Base-by-base conservation (phyloP, 2,329 filamentous ascomycete species). In the Alternaria dauci region DNA sequence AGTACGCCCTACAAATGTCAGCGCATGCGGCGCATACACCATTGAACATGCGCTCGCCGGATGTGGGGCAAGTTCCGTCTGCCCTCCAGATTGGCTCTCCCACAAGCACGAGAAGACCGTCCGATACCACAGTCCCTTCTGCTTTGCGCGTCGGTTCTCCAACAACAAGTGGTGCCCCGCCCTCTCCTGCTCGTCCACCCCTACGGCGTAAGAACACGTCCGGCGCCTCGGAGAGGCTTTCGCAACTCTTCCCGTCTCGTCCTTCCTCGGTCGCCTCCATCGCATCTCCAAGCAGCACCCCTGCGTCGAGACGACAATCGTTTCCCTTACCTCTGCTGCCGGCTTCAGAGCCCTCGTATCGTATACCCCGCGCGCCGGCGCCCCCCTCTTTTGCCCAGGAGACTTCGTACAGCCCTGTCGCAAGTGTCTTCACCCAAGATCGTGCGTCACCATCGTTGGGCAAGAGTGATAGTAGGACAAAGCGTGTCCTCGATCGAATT, bases 191-290 rank as follows among this genome's bases (percentile, higher is more conserved):
- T 50, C 70, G 72, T 44, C 74, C 76, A 51, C 61, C 68, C 8
- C 68, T 72, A 34, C 58, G 38, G 38, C 73, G 70, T 36, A 69
- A 72, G 56, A 71, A 68, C 28, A 77, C 72, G 0, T 76, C 75
- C 6, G 71, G 70, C 2, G 67, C 66, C 4, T 78, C 76, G 20
- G 70, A 74, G 46, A 69, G 73, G 47, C 69, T 78, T 7, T 76
- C 76, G n/a, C 74, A 76, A 55, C 67, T 78, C n/a, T 79, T 78
- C 46, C 76, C 74, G 14, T 76, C 76, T 14, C 70, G 72, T 12
- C 72, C 73, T 4, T 61, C 68, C 2, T 76, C 75, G 20, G 53
- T 69, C 23, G 69, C 69, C 1, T 73, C 76, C 3, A 59, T 66
- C 20, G 70, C 61, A 32, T 62, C 73, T 20, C 67, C 69, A 30